phyloP scores from a whole-genome alignment of 1,284 basidiomycete genomes.

The Sanghuangporus weigelae region DNA sequence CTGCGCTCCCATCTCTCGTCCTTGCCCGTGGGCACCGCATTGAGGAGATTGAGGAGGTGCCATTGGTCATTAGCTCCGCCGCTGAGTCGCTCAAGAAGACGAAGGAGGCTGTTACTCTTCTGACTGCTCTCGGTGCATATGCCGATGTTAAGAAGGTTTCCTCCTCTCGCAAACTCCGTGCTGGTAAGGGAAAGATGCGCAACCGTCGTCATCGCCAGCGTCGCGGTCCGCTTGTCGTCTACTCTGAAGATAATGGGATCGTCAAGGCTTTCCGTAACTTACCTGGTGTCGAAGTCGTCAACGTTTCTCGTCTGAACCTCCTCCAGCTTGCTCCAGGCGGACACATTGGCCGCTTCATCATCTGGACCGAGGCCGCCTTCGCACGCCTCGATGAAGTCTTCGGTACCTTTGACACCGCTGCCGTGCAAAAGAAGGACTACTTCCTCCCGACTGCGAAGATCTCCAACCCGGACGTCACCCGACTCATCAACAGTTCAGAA shows the following conservation, averaged over 20 bases:
- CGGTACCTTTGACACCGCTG: slow-evolving; percentile 84
- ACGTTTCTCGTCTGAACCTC: slow-evolving; percentile 93
- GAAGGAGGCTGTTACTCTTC: slow-evolving; percentile 93
- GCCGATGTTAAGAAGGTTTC: slow-evolving; percentile 94
- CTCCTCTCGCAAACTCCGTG: slow-evolving; percentile 95
- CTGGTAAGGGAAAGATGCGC: slow-evolving; percentile 97
- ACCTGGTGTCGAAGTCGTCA: slow-evolving; percentile 97
- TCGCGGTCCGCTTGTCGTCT: slow-evolving; percentile 96
- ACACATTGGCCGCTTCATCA: slow-evolving; percentile 97
- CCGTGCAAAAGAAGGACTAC: slow-evolving; percentile 92
- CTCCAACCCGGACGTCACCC: slow-evolving; percentile 93
- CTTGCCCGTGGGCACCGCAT: slow-evolving; percentile 99
- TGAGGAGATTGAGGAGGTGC: slow-evolving; percentile 96
- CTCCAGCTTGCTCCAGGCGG: slow-evolving; percentile 99
- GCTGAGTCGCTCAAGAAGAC: slow-evolving; percentile 93
- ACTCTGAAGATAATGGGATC: slow-evolving; percentile 97
- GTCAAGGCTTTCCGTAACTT: slow-evolving; percentile 99
- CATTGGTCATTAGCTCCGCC: slow-evolving; percentile 81
- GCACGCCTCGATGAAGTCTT: slow-evolving; percentile 91
- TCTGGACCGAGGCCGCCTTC: slow-evolving; percentile 99
- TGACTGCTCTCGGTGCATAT: slow-evolving; percentile 91
- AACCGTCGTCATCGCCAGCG: slow-evolving; percentile 97
- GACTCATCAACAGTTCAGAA: slow-evolving; percentile 97
- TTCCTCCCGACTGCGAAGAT: slow-evolving; percentile 93
- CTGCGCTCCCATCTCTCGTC: slow-evolving; percentile 96